Percentiles rank a stretch among this genome's conserved stretches.
phyloP scores from a whole-genome alignment of 2,329 filamentous ascomycete genomes.

The Ophiostoma novo-ulmi region DNA sequence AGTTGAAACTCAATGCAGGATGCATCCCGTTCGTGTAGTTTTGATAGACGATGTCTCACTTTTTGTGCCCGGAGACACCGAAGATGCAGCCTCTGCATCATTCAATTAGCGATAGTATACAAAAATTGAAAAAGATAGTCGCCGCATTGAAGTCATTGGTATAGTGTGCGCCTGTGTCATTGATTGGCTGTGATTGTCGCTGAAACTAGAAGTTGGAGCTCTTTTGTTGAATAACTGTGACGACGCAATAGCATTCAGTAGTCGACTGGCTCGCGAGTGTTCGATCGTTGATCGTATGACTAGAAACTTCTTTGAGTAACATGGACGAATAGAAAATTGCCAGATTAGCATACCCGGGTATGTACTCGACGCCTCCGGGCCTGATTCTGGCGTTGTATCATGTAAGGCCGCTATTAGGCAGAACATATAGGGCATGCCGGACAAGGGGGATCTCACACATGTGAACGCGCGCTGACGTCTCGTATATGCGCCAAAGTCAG shows the following conservation, averaged over 20 bases:
- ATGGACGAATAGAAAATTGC: not conserved
- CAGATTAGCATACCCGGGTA: not conserved
- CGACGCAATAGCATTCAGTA: not conserved
- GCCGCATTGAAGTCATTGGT: no score
- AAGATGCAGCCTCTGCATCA: no score
- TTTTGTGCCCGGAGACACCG: no score
- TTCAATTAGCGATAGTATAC: no score
- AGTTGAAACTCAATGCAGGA: not conserved
- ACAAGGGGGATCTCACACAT: not conserved
- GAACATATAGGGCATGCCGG: not conserved
- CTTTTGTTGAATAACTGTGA: not conserved
- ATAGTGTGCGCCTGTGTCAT: not conserved
- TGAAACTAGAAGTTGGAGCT: not conserved
- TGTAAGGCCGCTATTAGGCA: conserved; percentile 21
- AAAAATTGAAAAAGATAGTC: no score
- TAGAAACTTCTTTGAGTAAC: not conserved
- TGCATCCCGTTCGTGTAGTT: not conserved
- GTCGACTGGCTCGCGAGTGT: not conserved
- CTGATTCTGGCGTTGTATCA: not conserved
- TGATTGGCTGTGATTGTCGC: not conserved
- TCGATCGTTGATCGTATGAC: not conserved
- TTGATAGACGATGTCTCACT: not conserved
- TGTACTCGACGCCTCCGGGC: not conserved
- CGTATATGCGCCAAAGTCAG: conserved; percentile 9
- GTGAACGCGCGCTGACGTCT: not conserved